Evolutionary conservation across 495 filamentous ascomycete species (phyloP), one percentile per base, ranked within the genome.

Genomic region (Daldinia vernicosa): DNA sequence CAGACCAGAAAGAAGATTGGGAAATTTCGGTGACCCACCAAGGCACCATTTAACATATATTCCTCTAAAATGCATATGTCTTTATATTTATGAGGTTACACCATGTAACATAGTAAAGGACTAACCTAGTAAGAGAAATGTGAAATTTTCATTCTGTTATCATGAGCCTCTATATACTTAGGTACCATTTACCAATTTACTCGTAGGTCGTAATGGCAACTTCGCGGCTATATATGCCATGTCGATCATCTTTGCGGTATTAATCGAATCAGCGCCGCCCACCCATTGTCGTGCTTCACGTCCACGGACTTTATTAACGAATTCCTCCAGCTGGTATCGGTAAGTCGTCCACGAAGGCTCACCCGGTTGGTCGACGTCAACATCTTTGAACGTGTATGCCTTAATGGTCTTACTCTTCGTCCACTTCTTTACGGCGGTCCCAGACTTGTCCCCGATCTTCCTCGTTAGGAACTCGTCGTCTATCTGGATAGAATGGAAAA

Each of bases 401-500:
- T 88, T 87, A 26, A 78, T 47, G 5, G 73, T 69, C 63, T 79
- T 75, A 26, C 67, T 81, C 30, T 79, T 75, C 32, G 69, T 82
- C 86, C 85, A 87, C 19, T 74, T 72, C 75, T 78, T 81, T n/a
- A 82, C 53, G 9, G 70, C 35, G 24, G 73, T 55, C 15, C 67
- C 75, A 27, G 60, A 39, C 3, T 40, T 30, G 28, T 62, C 75
- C 67, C 15, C 69, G 26, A 55, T 73, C 40, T 76, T 73, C 15
- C 81, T 78, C 19, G 85, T 69, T n/a, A 62, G 65, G 60, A 82
- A 79, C 17, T 75, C 71, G 60, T 87, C 84, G 3, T 79, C 69
- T 6, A 89, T 74, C 61, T 84, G 81, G 54, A 90, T 85, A 12
- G 85, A 80, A 73, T 89, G 87, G 60, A 81, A 85, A 11, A 81